Evolutionary conservation across 257 asterid species (phyloP), one percentile per base, ranked within the genome.

Genomic region (Solanum gracilifrons): DNA sequence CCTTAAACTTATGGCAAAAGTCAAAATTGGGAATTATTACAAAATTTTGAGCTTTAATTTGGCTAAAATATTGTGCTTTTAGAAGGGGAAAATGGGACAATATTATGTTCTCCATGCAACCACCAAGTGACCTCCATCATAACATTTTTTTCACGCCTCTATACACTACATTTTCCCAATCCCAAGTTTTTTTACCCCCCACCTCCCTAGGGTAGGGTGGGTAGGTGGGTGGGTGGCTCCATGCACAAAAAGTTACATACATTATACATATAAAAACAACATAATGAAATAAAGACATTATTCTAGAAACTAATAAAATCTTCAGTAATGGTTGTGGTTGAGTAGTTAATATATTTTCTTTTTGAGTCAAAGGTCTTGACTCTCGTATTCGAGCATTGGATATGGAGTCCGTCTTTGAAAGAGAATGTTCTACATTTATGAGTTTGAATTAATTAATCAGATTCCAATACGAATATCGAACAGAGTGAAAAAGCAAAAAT

Each of bases 51-150:
- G 90, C 80, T 89, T 87, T 90, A 6, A 55, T 55, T 55, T 39
- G 35, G 41, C 41, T 48, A 82, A 88, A 82, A 64, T 83, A 82
- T 23, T 86, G 90, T 83, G 62, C 90, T 90, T 71, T 90, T 48
- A 31, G 82, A 31, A 84, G 88, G 85, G 41, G 9, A 46, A 80
- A 27, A 46, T 88, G 79, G 88, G 69, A 89, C 90, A 90, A 68
- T 85, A 77, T 90, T 87, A 82, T 90, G 82, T 48, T 90, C 68
- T 87, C 86, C 87, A 87, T 90, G 93, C 92, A 91, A 87, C 95
- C 46, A 91, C 88, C 91, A 84, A 90, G 90, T 89, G 94, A 87
- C 88, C 89, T 92, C 90, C 87, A 93, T 95, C 93, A 95, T 95
- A 82, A 80, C 92, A 8, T 60, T 31, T 18, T 68, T 88, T 90